These are phyloP conservation scores for Actinidia polygama DNA, from an alignment of 179 eudicot genomes.

Conservation along the genomic window DNA sequence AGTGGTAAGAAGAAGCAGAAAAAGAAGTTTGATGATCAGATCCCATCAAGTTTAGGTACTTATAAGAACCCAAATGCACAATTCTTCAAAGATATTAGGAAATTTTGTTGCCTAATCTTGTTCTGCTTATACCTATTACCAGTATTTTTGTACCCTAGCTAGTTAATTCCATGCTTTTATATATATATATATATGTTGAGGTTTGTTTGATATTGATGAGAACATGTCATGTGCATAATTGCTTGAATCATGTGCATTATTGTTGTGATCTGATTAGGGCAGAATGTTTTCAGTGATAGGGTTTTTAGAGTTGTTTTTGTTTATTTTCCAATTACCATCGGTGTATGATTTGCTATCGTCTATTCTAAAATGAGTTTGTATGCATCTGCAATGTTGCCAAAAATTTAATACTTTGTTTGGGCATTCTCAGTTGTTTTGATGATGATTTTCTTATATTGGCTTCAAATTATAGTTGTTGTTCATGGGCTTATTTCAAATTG, in stretches of 20 bases:
- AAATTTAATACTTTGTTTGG: not conserved
- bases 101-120: not conserved
- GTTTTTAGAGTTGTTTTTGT: not conserved
- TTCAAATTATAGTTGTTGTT: not conserved
- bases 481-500: not conserved
- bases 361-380: not conserved
- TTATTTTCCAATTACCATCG: not conserved
- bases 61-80: not conserved
- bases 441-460: not conserved
- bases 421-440: not conserved
- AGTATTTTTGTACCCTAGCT: not conserved
- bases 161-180: not conserved
- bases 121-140: not conserved
- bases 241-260: not conserved
- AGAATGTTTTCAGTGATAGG: too few species aligned
- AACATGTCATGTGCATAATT: not conserved
- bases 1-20: not conserved
- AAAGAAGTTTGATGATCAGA: conserved; percentile 42
- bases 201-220: conserved; percentile 3
- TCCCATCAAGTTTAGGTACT: conserved; percentile 51
- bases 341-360: not conserved
- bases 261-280: not conserved
- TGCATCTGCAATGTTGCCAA: not conserved
- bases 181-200: not conserved
- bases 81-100: not conserved